Percentiles rank a stretch among this genome's conserved stretches.
These are phyloP conservation scores for Colletotrichum filicis DNA, from an alignment of 2,329 filamentous ascomycete species.

Conservation along the genomic window DNA sequence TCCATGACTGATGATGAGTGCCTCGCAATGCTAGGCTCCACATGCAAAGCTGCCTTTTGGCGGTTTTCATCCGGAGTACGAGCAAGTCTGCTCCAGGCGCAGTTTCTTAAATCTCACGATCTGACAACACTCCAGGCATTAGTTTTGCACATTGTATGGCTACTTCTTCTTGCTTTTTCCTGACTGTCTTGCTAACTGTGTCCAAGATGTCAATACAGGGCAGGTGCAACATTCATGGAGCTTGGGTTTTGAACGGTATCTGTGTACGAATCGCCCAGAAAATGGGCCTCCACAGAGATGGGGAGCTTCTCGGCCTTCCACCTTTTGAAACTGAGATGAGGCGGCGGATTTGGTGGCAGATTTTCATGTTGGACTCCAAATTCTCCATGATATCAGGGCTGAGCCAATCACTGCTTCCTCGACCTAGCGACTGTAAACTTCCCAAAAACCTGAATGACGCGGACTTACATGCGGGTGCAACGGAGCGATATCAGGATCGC, in stretches of 20 bases:
- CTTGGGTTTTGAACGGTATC: slow-evolving; percentile 70
- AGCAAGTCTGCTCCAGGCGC: slow-evolving; percentile 58
- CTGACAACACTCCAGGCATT: slow-evolving; percentile 68
- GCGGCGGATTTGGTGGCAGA: slow-evolving; percentile 73
- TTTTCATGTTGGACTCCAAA: slow-evolving; percentile 67
- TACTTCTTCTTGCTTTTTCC: background rate
- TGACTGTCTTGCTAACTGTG: background rate
- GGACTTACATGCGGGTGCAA: slow-evolving; percentile 67
- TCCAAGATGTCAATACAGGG: slow-evolving; percentile 66
- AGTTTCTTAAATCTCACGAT: slow-evolving; percentile 69
- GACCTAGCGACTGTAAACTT: slow-evolving; percentile 63
- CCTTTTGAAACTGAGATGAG: slow-evolving; percentile 76
- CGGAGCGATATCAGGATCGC: slow-evolving; percentile 60
- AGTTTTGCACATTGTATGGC: slow-evolving; percentile 64
- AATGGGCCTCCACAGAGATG: slow-evolving; percentile 74
- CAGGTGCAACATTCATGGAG: slow-evolving; percentile 66
- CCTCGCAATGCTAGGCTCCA: slow-evolving; percentile 57
- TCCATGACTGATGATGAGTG: slow-evolving; percentile 70
- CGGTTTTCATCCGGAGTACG: slow-evolving; percentile 63
- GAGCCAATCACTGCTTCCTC: slow-evolving; percentile 66
- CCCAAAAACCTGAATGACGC: slow-evolving; percentile 72
- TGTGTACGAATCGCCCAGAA: slow-evolving; percentile 73
- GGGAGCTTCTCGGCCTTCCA: slow-evolving; percentile 62
- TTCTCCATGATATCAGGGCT: slow-evolving; percentile 68
- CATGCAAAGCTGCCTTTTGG: slow-evolving; percentile 59